Conservation (phyloP, 306 rosid species). For the Lithocarpus polystachyus region DNA sequence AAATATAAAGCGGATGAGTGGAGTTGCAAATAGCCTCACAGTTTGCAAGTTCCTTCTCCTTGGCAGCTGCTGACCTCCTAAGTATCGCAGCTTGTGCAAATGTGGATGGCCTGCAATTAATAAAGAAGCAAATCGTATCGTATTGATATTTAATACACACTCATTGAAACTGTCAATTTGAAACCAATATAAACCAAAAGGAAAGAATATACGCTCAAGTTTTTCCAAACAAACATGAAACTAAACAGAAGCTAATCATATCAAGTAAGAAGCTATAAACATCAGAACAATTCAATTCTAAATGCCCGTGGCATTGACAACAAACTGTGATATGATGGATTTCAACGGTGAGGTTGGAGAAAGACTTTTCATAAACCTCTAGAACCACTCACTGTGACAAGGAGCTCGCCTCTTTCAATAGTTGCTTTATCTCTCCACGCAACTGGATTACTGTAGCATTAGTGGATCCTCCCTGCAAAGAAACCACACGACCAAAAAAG, state of each 20-base stretch:
- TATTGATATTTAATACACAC: constrained; percentile 5
- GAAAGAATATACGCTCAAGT: background rate
- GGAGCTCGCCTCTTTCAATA: constrained; percentile 72
- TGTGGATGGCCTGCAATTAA: constrained; percentile 69
- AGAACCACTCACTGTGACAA: constrained; percentile 69
- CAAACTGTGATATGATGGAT: background rate
- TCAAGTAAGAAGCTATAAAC: background rate
- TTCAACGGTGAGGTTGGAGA: background rate
- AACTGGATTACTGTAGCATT: constrained; percentile 41
- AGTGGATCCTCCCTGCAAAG: constrained; percentile 43
- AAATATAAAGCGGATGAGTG: constrained; percentile 7
- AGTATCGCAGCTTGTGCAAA: constrained; percentile 90
- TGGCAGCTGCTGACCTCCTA: constrained; percentile 68
- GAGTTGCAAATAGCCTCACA: constrained; percentile 47
- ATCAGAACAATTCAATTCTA: background rate
- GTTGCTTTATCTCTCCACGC: constrained; percentile 63
- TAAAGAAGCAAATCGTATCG: constrained; percentile 7
- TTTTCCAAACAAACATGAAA: background rate
- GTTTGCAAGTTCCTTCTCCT: constrained; percentile 85
- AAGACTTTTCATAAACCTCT: constrained; percentile 3
- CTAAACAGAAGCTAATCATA: background rate
- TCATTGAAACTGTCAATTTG: background rate
- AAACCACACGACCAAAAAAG: constrained; percentile 11
- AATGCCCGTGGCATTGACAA: background rate
- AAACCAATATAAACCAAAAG: background rate